Evolutionary conservation across 78 protist species (phyloP).

Genomic region (Dictyostelium capitatum): DNA sequence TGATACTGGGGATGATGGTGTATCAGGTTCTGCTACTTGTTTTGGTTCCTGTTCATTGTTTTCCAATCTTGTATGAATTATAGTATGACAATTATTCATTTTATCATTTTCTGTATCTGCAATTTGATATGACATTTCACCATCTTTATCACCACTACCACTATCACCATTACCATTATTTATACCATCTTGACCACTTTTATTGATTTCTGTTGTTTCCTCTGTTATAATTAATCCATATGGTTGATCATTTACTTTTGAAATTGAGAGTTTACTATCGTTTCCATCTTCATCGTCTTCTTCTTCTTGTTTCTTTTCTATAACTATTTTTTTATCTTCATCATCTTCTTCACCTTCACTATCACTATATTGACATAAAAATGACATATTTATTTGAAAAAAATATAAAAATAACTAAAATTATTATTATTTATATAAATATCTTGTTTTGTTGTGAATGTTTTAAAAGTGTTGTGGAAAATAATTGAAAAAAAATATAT

Average conservation of each 20-base stretch:
- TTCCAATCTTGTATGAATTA: slow-evolving; percentile 44
- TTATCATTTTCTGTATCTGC: background rate
- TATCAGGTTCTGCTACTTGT: slow-evolving; percentile 7
- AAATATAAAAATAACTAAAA: background rate
- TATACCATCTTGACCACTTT: background rate
- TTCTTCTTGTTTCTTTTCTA: background rate
- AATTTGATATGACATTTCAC: slow-evolving; percentile 4
- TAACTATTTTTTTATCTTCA: background rate
- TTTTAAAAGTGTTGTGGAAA: no score
- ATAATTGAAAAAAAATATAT: background rate
- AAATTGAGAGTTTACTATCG: slow-evolving; percentile 27
- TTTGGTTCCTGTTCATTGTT: background rate
- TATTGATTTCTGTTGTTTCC: background rate
- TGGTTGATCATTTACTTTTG: slow-evolving; percentile 33
- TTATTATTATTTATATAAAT: no score
- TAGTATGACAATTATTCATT: background rate
- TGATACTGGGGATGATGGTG: slow-evolving; percentile 27
- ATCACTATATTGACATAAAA: background rate
- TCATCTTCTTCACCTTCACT: slow-evolving; percentile 9
- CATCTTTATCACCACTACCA: background rate
- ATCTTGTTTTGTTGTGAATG: no score
- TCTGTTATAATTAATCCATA: slow-evolving; percentile 48
- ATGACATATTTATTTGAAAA: slow-evolving; percentile 21
- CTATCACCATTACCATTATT: background rate
- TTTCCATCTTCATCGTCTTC: slow-evolving; percentile 15